Conservation (phyloP, 192 early-diverging fungal species). For the Coemansia sp. region DNA sequence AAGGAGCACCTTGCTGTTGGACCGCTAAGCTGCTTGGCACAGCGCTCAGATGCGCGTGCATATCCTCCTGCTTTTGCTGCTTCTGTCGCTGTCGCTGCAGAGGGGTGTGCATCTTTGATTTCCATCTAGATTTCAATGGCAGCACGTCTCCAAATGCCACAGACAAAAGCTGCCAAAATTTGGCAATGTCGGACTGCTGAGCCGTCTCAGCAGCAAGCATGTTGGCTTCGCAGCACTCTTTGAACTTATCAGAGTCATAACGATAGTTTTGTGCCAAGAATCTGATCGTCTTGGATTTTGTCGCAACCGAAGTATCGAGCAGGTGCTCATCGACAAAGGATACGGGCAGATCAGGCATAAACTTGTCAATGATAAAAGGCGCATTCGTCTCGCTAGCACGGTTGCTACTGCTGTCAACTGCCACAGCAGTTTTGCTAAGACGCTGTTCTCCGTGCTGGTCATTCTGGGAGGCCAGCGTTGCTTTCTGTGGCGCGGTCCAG, state of each 20-base stretch:
- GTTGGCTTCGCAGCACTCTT: slow-evolving; percentile 41
- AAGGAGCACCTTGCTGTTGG: not conserved
- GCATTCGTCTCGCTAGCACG: not conserved
- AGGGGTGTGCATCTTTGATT: not conserved
- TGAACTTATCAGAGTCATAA: slow-evolving; percentile 37
- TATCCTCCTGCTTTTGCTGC: not conserved
- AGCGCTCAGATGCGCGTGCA: not conserved
- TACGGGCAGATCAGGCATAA: slow-evolving; percentile 27
- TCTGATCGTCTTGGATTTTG: slow-evolving; percentile 18
- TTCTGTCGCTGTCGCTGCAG: not conserved
- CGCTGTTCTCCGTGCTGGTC: not conserved
- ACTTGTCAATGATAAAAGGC: slow-evolving; percentile 18
- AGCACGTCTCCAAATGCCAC: slow-evolving; percentile 35
- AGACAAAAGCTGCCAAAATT: slow-evolving; percentile 46
- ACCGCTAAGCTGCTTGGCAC: not conserved
- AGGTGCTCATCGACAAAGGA: slow-evolving; percentile 46
- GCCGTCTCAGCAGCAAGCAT: slow-evolving; percentile 7
- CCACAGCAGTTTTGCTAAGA: not conserved
- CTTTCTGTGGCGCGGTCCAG: not conserved
- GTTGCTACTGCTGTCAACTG: slow-evolving; percentile 3
- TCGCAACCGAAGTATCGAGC: slow-evolving; percentile 16
- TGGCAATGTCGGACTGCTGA: slow-evolving; percentile 24
- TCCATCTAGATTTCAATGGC: slow-evolving; percentile 29
- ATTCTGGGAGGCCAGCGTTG: not conserved
- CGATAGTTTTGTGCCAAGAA: slow-evolving; percentile 42